Percentiles rank a stretch among this genome's conserved stretches.
Conservation (phyloP, 2,329 filamentous ascomycete genomes). For the Metarhizium guizhouense region DNA sequence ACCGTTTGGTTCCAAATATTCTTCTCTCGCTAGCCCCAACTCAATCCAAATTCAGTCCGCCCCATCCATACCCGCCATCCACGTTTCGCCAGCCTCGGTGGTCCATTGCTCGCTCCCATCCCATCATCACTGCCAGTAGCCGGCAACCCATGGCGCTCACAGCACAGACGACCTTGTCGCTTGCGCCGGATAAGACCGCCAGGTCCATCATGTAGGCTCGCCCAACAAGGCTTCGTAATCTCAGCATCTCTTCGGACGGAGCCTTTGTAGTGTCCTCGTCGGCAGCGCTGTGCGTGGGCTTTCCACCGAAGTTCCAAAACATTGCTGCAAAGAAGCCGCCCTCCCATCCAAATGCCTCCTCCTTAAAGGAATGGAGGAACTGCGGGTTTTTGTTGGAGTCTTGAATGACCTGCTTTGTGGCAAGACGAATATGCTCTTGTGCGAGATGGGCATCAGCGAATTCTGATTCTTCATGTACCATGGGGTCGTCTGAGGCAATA, state of each 20-base stretch:
- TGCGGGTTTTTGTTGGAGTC: constrained; percentile 32
- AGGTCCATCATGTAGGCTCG: constrained; percentile 78
- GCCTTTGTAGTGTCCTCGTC: constrained; percentile 16
- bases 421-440: constrained; percentile 69
- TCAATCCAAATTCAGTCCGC: constrained; percentile 27
- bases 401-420: constrained; percentile 47
- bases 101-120: constrained; percentile 61
- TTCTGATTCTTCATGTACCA: constrained; percentile 59
- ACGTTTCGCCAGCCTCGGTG: constrained; percentile 65
- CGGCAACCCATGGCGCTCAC: constrained; percentile 67
- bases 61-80: constrained; percentile 62
- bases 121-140: constrained; percentile 76
- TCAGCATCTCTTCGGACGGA: constrained; percentile 46
- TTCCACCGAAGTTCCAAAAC: constrained; percentile 66
- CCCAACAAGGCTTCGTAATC: constrained; percentile 64
- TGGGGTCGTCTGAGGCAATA: constrained; percentile 73
- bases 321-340: constrained; percentile 76
- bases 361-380: constrained; percentile 57
- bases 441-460: constrained; percentile 50
- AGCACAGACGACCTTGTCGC: constrained; percentile 66
- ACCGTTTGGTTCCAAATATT: neutral
- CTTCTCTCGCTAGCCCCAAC: neutral
- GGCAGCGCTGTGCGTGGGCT: constrained; percentile 31
- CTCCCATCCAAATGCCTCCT: constrained; percentile 77
- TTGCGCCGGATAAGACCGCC: constrained; percentile 58